phyloP scores from a whole-genome alignment of 169 alveolate genomes.

The Plasmodium gonderi region DNA sequence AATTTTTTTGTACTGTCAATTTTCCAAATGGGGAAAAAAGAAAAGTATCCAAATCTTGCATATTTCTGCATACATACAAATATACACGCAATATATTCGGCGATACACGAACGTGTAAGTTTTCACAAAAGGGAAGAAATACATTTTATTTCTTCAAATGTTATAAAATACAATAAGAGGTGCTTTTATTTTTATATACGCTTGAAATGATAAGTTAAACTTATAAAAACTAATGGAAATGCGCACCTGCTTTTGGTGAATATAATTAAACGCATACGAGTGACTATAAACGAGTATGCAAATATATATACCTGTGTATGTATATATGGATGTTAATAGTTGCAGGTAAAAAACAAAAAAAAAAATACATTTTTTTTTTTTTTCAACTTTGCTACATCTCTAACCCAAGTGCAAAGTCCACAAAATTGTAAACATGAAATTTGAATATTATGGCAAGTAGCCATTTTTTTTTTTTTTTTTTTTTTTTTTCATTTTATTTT shows the following conservation, averaged over 20 bases:
- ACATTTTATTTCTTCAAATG: background rate
- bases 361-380: background rate
- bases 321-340: too few relatives aligned
- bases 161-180: background rate
- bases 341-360: too few relatives aligned
- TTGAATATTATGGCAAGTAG: background rate
- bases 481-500: background rate
- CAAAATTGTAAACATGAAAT: background rate
- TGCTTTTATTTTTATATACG: background rate
- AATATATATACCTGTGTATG: background rate
- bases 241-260: background rate
- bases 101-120: background rate
- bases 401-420: background rate
- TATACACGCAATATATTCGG: too few relatives aligned
- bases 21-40: background rate
- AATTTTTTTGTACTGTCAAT: background rate
- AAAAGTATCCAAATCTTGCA: background rate
- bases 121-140: slow-evolving; percentile 1
- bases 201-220: background rate
- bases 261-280: background rate
- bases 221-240: background rate
- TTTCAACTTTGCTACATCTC: background rate
- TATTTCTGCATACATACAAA: background rate
- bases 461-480: background rate
- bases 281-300: background rate